These are phyloP conservation scores for Trichoderma erinaceum DNA, from an alignment of 495 filamentous ascomycete genomes.

Conservation along the genomic window DNA sequence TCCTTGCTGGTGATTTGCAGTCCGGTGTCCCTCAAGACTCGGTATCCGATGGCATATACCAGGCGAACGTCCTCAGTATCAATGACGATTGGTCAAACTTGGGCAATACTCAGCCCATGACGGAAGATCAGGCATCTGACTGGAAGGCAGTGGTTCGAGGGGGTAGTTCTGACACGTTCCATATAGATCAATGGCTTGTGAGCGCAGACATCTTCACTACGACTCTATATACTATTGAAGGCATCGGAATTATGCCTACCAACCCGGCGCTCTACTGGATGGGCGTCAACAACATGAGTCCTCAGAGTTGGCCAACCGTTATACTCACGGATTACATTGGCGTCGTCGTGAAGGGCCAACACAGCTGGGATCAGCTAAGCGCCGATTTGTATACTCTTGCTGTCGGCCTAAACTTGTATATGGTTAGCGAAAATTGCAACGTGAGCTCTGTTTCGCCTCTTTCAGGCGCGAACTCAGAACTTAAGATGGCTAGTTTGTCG, in stretches of 20 bases:
- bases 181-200: slow-evolving; percentile 24
- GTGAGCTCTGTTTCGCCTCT: slow-evolving; percentile 17
- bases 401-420: slow-evolving; percentile 24
- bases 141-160: slow-evolving; percentile 18
- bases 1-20: slow-evolving; percentile 20
- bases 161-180: slow-evolving; percentile 19
- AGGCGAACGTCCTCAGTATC: slow-evolving; percentile 13
- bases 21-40: slow-evolving; percentile 18
- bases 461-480: not conserved
- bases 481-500: not conserved
- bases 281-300: slow-evolving; percentile 24
- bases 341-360: slow-evolving; percentile 18
- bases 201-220: slow-evolving; percentile 21
- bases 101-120: slow-evolving; percentile 19
- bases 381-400: slow-evolving; percentile 25
- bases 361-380: slow-evolving; percentile 23
- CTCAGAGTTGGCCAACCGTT: slow-evolving; percentile 24
- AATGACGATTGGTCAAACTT: slow-evolving; percentile 24
- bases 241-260: slow-evolving; percentile 22
- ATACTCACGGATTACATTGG: slow-evolving; percentile 25
- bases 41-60: slow-evolving; percentile 22
- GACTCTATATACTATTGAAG: slow-evolving; percentile 18
- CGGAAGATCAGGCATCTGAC: slow-evolving; percentile 19
- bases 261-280: slow-evolving; percentile 26
- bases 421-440: slow-evolving; percentile 25